Conservation (phyloP, 1,139 yeast species). For the Candida sp. region DNA sequence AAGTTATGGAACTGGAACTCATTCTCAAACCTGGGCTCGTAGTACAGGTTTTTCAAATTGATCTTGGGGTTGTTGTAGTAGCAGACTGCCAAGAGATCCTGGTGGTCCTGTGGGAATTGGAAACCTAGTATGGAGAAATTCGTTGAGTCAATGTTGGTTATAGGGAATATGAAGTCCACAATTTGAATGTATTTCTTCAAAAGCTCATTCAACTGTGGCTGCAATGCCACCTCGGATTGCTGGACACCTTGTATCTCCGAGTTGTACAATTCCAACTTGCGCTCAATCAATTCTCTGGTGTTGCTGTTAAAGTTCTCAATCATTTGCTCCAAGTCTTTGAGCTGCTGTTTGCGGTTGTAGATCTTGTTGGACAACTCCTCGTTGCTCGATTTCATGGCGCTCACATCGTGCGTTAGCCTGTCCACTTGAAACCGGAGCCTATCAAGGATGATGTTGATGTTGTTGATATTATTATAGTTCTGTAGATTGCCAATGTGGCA, state of each 20-base stretch:
- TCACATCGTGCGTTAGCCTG: conserved; percentile 20
- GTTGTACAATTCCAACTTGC: conserved; percentile 31
- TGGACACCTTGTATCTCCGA: conserved; percentile 33
- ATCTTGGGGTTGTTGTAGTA: conserved; percentile 23
- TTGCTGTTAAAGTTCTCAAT: conserved; percentile 20
- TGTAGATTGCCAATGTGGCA: conserved; percentile 16
- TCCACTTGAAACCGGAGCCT: conserved; percentile 14
- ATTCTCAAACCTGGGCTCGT: conserved; percentile 12
- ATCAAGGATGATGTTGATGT: conserved; percentile 13
- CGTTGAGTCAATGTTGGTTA: conserved; percentile 24
- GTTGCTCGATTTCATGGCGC: conserved; percentile 26
- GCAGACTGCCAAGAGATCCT: conserved; percentile 33
- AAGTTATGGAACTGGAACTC: conserved; percentile 13
- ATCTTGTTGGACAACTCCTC: conserved; percentile 31
- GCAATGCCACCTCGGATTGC: conserved; percentile 25
- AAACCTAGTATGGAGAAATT: conserved; percentile 39
- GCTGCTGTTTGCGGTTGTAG: conserved; percentile 26
- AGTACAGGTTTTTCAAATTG: conserved; percentile 16
- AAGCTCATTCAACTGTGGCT: conserved; percentile 23
- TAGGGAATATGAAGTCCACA: conserved; percentile 29
- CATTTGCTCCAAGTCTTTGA: conserved; percentile 23
- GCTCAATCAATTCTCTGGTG: conserved; percentile 19
- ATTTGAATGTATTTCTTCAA: conserved; percentile 22
- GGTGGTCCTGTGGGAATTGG: conserved; percentile 39
- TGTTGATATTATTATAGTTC: conserved; percentile 16